These are phyloP conservation scores for Coprinellus micaceus DNA, from an alignment of 768 basidiomycete species.

Conservation along the genomic window DNA sequence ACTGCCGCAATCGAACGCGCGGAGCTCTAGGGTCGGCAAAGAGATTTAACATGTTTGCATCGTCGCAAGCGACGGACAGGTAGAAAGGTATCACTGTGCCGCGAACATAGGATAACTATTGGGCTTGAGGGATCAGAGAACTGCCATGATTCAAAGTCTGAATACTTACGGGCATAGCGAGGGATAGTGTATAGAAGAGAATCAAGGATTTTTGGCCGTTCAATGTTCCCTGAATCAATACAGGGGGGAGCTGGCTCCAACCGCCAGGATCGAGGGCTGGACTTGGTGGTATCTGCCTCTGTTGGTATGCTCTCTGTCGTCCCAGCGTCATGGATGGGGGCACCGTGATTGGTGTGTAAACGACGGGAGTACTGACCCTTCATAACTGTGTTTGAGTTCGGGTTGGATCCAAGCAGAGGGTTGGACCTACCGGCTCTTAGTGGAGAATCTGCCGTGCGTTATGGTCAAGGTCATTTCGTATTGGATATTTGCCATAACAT, in stretches of 20 bases:
- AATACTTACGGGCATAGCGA: constrained; percentile 1
- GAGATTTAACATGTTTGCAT: not conserved
- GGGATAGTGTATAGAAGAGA: not conserved
- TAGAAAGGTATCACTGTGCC: not conserved
- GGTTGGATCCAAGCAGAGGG: too few relatives aligned
- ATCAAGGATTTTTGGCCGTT: not conserved
- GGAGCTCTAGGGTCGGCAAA: not conserved
- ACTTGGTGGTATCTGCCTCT: not conserved
- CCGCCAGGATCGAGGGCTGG: not conserved
- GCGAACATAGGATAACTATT: not conserved
- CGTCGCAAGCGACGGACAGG: not conserved
- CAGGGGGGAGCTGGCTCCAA: not conserved
- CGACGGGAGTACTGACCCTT: not conserved
- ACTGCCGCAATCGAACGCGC: not conserved
- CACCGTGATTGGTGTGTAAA: not conserved
- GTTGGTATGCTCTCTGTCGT: not conserved
- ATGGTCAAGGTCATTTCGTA: not conserved
- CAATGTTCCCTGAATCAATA: not conserved
- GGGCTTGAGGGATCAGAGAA: not conserved
- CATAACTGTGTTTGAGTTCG: too few relatives aligned
- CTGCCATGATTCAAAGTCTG: not conserved
- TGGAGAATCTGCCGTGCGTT: not conserved
- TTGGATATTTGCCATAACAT: not conserved
- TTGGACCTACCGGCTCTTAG: not conserved
- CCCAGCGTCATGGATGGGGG: not conserved